Evolutionary conservation across 257 asterid species (phyloP), one percentile per base, ranked within the genome.

Genomic region (Jasminum sambac): DNA sequence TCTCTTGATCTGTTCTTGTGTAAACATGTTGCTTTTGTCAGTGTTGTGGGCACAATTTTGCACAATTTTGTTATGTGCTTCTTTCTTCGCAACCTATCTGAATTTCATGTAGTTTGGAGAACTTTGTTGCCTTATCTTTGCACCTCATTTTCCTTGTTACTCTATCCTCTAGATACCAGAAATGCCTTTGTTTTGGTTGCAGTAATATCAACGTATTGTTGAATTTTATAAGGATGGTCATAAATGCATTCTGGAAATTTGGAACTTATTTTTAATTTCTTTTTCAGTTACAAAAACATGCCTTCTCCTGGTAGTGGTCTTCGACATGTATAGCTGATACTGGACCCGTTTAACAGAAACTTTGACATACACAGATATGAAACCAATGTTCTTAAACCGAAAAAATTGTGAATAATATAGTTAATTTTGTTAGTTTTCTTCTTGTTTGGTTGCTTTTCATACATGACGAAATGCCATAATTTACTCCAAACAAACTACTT

Each of bases 231-330:
- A 48, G 58, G 58, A 16, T 25, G 37, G 30, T 63, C 58, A 44
- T 71, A 26, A 23, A 44, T 71, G 21, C 39, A 17, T 62, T 36
- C 44, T 36, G 52, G 34, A 62, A 62, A 43, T 42, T 19, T 43
- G 11, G 39, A 44, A 30, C 39, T 39, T 62, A 25, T 66, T 36
- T 63, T n/a, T n/a, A n/a, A n/a, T n/a, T n/a, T n/a, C n/a, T n/a
- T 30, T 60, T 58, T 10, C 25, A 34, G 38, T 39, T 41, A 68
- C 50, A n/a, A 43, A 41, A 23, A 40, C 48, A 25, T 64, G 55
- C 26, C 6, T 24, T 66, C 25, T 42, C 30, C 23, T 38, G 8
- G 37, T 8, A 24, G 43, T 2, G 2, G 44, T 38, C 41, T 39
- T 39, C 8, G 11, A 4, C 11, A 1, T 8, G 9, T 8, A 39